Percentiles rank a stretch among this genome's conserved stretches.
Evolutionary conservation across 768 basidiomycete species (phyloP).

Genomic region (Lentinus tigrinus): DNA sequence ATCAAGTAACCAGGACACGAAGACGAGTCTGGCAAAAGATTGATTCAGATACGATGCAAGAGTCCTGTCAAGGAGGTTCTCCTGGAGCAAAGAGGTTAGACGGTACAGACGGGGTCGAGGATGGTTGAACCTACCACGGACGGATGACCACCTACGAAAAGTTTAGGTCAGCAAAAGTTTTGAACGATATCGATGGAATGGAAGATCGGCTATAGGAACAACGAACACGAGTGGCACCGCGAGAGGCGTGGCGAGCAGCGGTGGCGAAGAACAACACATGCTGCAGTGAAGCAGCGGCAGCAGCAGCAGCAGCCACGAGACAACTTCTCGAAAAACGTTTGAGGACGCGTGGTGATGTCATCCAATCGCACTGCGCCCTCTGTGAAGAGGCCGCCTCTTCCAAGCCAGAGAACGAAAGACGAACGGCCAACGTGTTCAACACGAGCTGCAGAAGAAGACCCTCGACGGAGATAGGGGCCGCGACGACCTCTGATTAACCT

Average conservation of each 20-base stretch:
- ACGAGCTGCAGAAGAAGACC: no score
- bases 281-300: no score
- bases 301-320: no score
- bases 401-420: neutral
- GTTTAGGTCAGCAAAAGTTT: constrained; percentile 6
- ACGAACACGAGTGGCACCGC: neutral
- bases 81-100: constrained; percentile 41
- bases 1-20: constrained; percentile 4
- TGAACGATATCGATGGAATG: neutral
- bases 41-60: constrained; percentile 1
- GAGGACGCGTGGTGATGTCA: neutral
- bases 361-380: neutral
- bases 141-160: constrained; percentile 67
- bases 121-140: constrained; percentile 55
- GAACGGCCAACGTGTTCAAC: no score
- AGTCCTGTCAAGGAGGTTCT: constrained; percentile 74
- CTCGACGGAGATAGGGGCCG: no score
- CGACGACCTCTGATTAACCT: no score
- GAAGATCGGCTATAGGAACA: neutral
- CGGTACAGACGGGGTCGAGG: neutral
- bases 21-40: constrained; percentile 6
- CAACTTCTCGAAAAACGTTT: neutral
- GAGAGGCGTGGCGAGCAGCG: neutral
- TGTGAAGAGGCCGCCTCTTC: neutral
- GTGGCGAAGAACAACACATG: neutral